Evolutionary conservation across 139 green algal genomes (phyloP).

Genomic region (Coelastrella sp.): DNA sequence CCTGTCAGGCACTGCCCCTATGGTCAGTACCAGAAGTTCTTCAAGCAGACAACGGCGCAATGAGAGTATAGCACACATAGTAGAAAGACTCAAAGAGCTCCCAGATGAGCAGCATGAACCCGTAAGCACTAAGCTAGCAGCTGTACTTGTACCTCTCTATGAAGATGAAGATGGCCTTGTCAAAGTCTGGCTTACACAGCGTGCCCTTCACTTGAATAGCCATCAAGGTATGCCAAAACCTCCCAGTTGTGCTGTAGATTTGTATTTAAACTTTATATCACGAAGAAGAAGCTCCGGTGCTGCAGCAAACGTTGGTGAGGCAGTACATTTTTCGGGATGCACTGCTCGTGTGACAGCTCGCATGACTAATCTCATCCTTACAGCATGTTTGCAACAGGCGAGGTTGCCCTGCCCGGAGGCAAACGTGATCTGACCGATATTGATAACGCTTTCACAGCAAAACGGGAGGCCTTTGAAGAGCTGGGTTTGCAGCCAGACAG

Average conservation of each 20-base stretch:
- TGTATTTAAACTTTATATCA: too few species aligned
- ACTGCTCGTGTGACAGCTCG: too few species aligned
- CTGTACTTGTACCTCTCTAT: constrained; percentile 74
- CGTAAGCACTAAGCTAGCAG: constrained; percentile 43
- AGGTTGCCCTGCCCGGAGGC: constrained; percentile 84
- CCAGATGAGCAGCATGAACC: constrained; percentile 24
- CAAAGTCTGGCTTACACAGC: constrained; percentile 73
- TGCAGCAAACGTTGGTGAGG: too few species aligned
- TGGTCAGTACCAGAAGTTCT: constrained; percentile 3
- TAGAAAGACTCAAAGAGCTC: background rate
- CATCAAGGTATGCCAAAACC: constrained; percentile 45
- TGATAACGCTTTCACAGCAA: constrained; percentile 70
- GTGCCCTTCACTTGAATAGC: constrained; percentile 56
- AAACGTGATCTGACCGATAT: constrained; percentile 75
- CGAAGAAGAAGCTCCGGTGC: too few species aligned
- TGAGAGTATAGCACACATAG: background rate
- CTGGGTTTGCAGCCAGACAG: constrained; percentile 34
- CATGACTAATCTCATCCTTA: too few species aligned
- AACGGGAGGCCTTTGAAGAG: constrained; percentile 84
- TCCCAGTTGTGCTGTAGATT: too few species aligned
- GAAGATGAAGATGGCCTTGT: constrained; percentile 51
- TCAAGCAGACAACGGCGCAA: background rate
- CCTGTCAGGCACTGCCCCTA: background rate
- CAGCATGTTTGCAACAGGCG: constrained; percentile 55
- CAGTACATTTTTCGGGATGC: too few species aligned